Evolutionary conservation across 23 red algal genomes (phyloP).

Genomic region (Agarophyton chilense): DNA sequence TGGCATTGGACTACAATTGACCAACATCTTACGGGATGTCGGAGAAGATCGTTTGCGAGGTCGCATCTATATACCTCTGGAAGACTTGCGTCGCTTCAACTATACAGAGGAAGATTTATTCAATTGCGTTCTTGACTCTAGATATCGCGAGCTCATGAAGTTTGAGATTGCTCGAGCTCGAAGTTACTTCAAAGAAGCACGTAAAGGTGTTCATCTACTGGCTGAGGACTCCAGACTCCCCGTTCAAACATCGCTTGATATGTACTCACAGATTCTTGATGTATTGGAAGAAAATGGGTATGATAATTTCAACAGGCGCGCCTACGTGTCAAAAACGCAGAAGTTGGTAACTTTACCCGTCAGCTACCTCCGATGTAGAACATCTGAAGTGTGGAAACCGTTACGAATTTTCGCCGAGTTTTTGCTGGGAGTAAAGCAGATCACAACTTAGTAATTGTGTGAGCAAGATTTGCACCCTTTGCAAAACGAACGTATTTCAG

Average conservation of each 20-base stretch:
- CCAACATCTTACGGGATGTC: conserved; percentile 97
- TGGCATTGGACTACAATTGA: conserved; percentile 91
- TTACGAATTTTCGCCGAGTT: conserved; percentile 24
- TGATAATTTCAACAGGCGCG: conserved; percentile 93
- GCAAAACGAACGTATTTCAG: no score
- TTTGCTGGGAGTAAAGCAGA: conserved; percentile 18
- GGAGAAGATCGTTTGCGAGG: conserved; percentile 95
- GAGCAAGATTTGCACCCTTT: no score
- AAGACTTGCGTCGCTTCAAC: conserved; percentile 87
- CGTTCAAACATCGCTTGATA: conserved; percentile 93
- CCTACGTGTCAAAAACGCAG: conserved; percentile 76
- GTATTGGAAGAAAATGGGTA: conserved; percentile 93
- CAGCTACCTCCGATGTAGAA: conserved; percentile 49
- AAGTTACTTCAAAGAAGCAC: conserved; percentile 82
- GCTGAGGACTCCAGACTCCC: conserved; percentile 80
- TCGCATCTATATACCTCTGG: conserved; percentile 92
- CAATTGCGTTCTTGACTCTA: conserved; percentile 80
- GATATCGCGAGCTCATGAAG: conserved; percentile 88
- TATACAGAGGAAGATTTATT: conserved; percentile 88
- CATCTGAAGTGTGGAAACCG: conserved; percentile 32
- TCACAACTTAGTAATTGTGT: not conserved
- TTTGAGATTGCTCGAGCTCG: conserved; percentile 93
- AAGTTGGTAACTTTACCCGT: conserved; percentile 86
- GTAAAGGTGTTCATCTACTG: conserved; percentile 76
- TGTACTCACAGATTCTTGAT: conserved; percentile 92